A percentile compares a stretch with the other conserved stretches of the same genome.
Evolutionary conservation across 768 basidiomycete genomes (phyloP).

Genomic region (Lactarius hengduanensis): DNA sequence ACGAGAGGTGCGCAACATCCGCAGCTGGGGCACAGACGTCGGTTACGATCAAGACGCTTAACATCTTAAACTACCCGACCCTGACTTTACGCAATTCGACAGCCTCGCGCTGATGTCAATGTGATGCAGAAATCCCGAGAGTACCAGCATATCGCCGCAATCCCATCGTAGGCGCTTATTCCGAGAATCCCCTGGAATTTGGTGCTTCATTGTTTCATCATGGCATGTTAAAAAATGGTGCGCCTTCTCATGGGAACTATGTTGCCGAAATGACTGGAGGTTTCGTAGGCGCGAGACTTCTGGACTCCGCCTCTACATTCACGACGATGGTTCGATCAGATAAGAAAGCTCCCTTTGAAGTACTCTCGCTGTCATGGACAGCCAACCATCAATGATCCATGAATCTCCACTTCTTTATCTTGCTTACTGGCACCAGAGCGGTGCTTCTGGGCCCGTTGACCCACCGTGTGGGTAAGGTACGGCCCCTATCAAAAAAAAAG

Average conservation of each 20-base stretch:
- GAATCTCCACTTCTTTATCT: neutral
- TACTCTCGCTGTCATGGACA: slow-evolving; percentile 1
- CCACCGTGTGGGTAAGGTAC: neutral
- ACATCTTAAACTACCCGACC: slow-evolving; percentile 10
- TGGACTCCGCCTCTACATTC: neutral
- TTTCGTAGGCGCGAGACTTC: neutral
- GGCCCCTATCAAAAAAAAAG: slow-evolving; percentile 8
- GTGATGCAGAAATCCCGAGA: neutral
- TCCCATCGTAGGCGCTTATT: slow-evolving; percentile 7
- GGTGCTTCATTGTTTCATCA: slow-evolving; percentile 9
- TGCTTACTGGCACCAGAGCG: neutral
- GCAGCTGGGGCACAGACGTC: slow-evolving; percentile 7
- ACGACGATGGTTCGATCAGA: slow-evolving; percentile 9
- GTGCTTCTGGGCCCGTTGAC: neutral
- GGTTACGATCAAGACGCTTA: neutral
- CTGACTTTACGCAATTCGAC: slow-evolving; percentile 11
- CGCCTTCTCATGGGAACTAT: neutral
- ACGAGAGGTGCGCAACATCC: slow-evolving; percentile 3
- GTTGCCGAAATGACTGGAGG: neutral
- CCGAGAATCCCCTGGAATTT: neutral
- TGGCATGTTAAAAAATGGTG: slow-evolving; percentile 9
- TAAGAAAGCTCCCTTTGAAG: slow-evolving; percentile 8
- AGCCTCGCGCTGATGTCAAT: slow-evolving; percentile 11
- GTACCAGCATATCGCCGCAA: neutral
- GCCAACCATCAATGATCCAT: slow-evolving; percentile 25